Evolutionary conservation across 108 stramenopile species (phyloP).

Genomic region (Cyclotella baltica): DNA sequence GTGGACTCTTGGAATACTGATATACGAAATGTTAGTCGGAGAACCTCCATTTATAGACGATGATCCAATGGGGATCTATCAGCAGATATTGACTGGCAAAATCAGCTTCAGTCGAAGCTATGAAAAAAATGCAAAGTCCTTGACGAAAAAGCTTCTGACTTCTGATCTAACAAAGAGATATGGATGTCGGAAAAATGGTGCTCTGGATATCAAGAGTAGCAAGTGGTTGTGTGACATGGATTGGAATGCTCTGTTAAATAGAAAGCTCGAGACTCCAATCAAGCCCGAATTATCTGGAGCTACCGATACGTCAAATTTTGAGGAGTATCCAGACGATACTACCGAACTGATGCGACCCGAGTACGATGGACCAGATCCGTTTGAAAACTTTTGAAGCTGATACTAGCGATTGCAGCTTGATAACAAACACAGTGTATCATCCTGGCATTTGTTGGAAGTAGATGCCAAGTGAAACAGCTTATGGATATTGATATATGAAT

Average conservation of each 20-base stretch:
- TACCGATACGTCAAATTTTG: constrained; percentile 85
- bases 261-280: constrained; percentile 73
- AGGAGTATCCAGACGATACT: constrained; percentile 73
- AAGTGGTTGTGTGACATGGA: constrained; percentile 76
- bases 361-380: constrained; percentile 48
- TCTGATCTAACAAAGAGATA: constrained; percentile 80
- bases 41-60: constrained; percentile 91
- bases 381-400: constrained; percentile 32
- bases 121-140: constrained; percentile 74
- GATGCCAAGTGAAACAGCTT: too few species aligned
- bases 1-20: constrained; percentile 91
- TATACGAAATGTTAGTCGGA: constrained; percentile 89
- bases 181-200: constrained; percentile 85
- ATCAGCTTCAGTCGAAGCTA: constrained; percentile 76
- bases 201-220: constrained; percentile 75
- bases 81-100: constrained; percentile 79
- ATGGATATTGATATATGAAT: too few species aligned
- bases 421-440: too few species aligned
- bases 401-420: too few species aligned
- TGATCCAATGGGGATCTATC: constrained; percentile 84
- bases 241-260: constrained; percentile 61
- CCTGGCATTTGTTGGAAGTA: too few species aligned
- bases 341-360: constrained; percentile 34
- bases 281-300: constrained; percentile 60
- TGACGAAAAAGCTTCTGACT: constrained; percentile 83